phyloP scores from a whole-genome alignment of 805 yeast genomes.

The Starmerella stigmatis region DNA sequence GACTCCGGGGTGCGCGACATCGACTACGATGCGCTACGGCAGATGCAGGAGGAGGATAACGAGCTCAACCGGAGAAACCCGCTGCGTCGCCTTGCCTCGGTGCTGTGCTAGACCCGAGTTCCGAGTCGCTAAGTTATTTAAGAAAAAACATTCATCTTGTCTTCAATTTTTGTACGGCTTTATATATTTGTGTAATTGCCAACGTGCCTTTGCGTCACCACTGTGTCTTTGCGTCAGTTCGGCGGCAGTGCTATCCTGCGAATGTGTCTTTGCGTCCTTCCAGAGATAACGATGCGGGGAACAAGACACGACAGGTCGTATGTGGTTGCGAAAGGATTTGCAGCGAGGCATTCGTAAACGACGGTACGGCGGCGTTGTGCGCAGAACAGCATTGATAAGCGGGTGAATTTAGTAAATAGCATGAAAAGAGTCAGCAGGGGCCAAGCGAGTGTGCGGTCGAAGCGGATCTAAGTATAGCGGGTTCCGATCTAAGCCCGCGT shows the following conservation, averaged over 20 bases:
- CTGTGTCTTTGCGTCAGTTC: not conserved
- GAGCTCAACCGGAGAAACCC: constrained; percentile 32
- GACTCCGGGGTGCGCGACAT: constrained; percentile 53
- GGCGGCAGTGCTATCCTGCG: not conserved
- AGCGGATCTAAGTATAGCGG: no score
- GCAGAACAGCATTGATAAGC: no score
- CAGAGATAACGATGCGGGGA: no score
- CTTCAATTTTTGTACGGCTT: not conserved
- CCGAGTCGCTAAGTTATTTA: not conserved
- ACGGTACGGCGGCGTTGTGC: no score
- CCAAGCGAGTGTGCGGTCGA: no score
- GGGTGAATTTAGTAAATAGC: no score
- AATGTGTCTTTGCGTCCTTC: not conserved
- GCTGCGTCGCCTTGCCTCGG: constrained; percentile 12
- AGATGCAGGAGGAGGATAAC: constrained; percentile 45
- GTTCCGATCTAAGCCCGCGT: no score
- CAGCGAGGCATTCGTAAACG: no score
- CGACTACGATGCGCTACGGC: constrained; percentile 43
- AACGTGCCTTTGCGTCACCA: constrained; percentile 4
- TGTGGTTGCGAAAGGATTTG: no score
- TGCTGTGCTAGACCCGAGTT: constrained; percentile 10
- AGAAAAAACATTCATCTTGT: not conserved
- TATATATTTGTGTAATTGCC: not conserved
- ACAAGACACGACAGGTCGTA: no score
- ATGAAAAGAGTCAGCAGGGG: no score